Evolutionary conservation across 2,329 filamentous ascomycete genomes (phyloP).

Genomic region (Ophiocordyceps sinensis): DNA sequence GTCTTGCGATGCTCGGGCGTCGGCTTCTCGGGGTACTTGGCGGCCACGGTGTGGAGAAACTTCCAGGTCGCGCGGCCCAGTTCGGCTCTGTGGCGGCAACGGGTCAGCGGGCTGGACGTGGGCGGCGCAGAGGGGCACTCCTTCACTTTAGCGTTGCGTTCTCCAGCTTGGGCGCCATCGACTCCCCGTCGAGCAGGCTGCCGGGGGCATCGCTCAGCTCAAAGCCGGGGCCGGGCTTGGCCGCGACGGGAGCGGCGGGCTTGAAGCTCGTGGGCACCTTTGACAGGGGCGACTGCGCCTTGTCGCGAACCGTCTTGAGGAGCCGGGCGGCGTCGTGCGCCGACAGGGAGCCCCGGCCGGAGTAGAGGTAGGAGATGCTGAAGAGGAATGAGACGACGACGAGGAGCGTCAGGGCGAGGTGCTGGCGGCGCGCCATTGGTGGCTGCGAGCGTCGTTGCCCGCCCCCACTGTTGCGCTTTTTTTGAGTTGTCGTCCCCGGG

Average conservation of each 20-base stretch:
- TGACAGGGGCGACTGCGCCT: conserved; percentile 7
- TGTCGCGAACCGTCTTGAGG: conserved; percentile 3
- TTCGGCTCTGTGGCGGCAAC: conserved; percentile 32
- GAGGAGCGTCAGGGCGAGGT: conserved; percentile 38
- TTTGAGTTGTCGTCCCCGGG: neutral
- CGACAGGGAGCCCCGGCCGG: conserved; percentile 19
- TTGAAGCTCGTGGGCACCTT: conserved; percentile 4
- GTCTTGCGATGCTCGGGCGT: conserved; percentile 46
- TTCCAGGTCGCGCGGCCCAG: conserved; percentile 57
- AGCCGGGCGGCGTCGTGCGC: conserved; percentile 5
- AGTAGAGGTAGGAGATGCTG: conserved; percentile 44
- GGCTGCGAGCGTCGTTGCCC: neutral
- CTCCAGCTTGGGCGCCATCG: conserved; percentile 67
- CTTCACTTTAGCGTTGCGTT: conserved; percentile 66
- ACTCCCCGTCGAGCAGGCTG: conserved; percentile 46
- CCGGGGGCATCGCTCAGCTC: conserved; percentile 29
- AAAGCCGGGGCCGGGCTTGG: conserved; percentile 16
- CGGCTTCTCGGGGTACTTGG: conserved; percentile 52
- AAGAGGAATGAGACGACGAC: conserved; percentile 41
- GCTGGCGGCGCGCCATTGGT: conserved; percentile 36
- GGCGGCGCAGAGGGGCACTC: neutral
- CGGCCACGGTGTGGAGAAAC: conserved; percentile 57
- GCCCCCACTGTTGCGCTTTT: neutral
- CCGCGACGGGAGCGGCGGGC: conserved; percentile 3
- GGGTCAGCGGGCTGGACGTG: neutral